Base-by-base conservation (phyloP, 257 asterid species). In the Fraxinus quadrangulata region DNA sequence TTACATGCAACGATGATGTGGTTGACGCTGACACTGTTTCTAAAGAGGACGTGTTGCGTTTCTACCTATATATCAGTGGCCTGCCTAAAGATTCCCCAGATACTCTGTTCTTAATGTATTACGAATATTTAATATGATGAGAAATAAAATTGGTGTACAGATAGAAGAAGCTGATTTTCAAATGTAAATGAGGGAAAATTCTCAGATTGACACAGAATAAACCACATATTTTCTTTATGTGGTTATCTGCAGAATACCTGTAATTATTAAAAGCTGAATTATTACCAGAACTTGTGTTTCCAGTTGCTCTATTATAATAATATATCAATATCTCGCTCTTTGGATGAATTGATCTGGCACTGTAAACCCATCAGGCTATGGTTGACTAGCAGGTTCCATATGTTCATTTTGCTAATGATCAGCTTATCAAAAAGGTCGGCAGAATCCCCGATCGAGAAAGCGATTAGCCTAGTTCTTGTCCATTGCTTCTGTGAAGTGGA, bases 61-160 rank as follows among this genome's bases (percentile, higher is more conserved):
- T 87, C 78, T 85, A 87, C 73, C 81, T 85, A 28, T 87, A 87
- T 70, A 82, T 87, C 30, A 80, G 80, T 59, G 81, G 80, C 72
- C 81, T 87, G 47, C 88, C 89, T 31, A 86, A 84, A 81, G 88
- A 86, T 70, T 86, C 83, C 72, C 86, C 90, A 5, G 90, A 86
- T 45, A 86, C 81, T 3, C 47, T 84, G 74, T 86, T 86, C 84
- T 70, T 82, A 63, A 82, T 80, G 88, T 86, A 86, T 72, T 86
- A 80, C 40, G 90, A 86, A 71, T 86, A 86, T 76, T 73, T 86
- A 71, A 84, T 84, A 71, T 86, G 82, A 86, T 51, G 70, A 4
- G 56, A 40, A 65, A 59, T 11, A 73, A 70, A 34, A 73, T 19
- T 34, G 75, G 11, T 82, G 86, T 86, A 82, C 72, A 78, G 81